phyloP scores from a whole-genome alignment of 2,329 filamentous ascomycete genomes.

The Verticillium nonalfalfae region DNA sequence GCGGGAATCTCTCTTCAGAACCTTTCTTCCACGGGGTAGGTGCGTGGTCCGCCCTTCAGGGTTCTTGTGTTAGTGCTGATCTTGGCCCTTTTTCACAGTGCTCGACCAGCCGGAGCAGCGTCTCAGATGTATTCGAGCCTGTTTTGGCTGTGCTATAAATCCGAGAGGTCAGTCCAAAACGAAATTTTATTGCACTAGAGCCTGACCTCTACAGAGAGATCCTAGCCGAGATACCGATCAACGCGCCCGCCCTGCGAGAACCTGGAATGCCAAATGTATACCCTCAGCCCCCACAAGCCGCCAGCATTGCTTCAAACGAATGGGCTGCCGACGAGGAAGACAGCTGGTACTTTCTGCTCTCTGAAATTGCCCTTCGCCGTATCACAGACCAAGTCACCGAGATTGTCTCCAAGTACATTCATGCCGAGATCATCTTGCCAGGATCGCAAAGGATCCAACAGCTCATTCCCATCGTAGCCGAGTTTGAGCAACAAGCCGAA shows the following conservation, averaged over 20 bases:
- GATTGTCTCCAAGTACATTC: not conserved
- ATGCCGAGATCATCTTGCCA: not conserved
- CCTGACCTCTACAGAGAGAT: not conserved
- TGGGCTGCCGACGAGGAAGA: not conserved
- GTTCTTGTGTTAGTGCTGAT: not conserved
- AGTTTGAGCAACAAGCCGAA: not conserved
- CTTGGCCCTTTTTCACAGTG: not conserved
- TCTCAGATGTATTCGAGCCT: not conserved
- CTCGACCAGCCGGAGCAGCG: not conserved
- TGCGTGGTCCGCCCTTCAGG: no score
- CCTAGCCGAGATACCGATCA: not conserved
- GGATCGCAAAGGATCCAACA: not conserved
- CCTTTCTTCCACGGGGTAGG: not conserved
- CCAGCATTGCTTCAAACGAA: not conserved
- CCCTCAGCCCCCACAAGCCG: not conserved
- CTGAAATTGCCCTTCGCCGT: not conserved
- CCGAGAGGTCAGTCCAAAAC: not conserved
- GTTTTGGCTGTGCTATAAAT: not conserved
- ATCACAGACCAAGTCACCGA: not conserved
- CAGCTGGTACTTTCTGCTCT: constrained; percentile 1
- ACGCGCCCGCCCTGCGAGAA: not conserved
- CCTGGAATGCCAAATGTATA: not conserved
- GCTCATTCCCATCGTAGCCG: not conserved
- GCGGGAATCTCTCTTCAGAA: not conserved
- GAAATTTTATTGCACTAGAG: not conserved